Percentiles rank a stretch among this genome's conserved stretches.
Conservation (phyloP, 257 asterid species). For the Jacaranda copaia region DNA sequence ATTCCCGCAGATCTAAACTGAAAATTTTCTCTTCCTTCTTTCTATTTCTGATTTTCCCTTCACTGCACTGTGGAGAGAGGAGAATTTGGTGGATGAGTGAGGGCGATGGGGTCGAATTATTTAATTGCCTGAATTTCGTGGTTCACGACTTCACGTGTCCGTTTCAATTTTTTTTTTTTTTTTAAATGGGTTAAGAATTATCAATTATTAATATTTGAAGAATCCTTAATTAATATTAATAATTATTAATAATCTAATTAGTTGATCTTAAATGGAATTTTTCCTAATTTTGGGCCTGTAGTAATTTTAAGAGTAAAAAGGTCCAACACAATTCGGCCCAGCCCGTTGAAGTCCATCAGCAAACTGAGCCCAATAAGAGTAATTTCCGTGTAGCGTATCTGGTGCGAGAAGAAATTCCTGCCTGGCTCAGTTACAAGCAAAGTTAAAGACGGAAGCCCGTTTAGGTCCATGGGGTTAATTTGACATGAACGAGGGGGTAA, state of each 20-base stretch:
- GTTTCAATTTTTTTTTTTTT: background rate
- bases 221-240: too few species aligned
- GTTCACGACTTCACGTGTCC: constrained; percentile 33
- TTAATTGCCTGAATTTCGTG: constrained; percentile 32
- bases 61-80: constrained; percentile 25
- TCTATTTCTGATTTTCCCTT: background rate
- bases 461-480: background rate
- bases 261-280: too few species aligned
- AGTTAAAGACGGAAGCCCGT: background rate
- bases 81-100: constrained; percentile 40
- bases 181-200: too few species aligned
- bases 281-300: background rate
- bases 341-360: background rate
- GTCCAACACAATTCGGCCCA: background rate
- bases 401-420: too few species aligned
- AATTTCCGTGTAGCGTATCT: too few species aligned
- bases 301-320: background rate
- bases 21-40: background rate
- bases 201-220: too few species aligned
- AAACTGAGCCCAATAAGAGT: too few species aligned
- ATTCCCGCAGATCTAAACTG: constrained; percentile 37
- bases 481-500: background rate
- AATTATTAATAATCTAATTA: too few species aligned
- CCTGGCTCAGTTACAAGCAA: too few species aligned
- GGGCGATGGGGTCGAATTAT: constrained; percentile 6